phyloP scores from a whole-genome alignment of 345 rosid genomes.

The Eucalyptus caleyi region DNA sequence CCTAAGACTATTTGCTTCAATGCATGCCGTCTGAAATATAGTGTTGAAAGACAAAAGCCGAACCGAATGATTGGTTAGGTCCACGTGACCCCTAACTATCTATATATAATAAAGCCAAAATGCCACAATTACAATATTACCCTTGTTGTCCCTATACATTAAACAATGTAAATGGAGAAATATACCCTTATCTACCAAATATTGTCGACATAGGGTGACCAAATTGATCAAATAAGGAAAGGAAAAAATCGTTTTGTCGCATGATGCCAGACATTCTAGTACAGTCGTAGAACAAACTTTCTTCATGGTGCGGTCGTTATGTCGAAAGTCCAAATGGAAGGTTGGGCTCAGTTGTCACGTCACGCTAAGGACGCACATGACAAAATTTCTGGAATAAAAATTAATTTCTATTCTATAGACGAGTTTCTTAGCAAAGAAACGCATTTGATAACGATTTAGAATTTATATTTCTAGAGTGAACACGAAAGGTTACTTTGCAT shows the following conservation, averaged over 20 bases:
- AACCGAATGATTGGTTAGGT: too few species aligned
- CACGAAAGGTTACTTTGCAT: slow-evolving; percentile 29
- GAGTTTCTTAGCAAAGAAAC: too few species aligned
- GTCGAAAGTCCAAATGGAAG: background rate
- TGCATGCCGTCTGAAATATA: background rate
- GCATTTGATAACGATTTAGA: too few species aligned
- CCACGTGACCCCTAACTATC: too few species aligned
- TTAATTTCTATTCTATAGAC: too few species aligned
- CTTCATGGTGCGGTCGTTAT: background rate
- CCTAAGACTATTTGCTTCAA: background rate
- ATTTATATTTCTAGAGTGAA: background rate
- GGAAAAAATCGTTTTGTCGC: background rate
- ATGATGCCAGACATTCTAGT: background rate
- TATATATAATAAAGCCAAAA: too few species aligned
- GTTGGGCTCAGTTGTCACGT: background rate
- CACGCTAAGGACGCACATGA: background rate
- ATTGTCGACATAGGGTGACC: background rate
- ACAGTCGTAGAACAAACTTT: background rate
- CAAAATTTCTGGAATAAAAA: too few species aligned
- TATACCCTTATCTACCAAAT: too few species aligned
- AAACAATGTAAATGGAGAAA: too few species aligned
- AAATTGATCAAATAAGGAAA: background rate
- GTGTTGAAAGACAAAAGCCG: background rate
- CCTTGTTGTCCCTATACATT: too few species aligned
- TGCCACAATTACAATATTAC: too few species aligned